Percentiles rank a stretch among this genome's conserved stretches.
phyloP scores from a whole-genome alignment of 2,329 filamentous ascomycete genomes.

The Camptophora hylomeconis region DNA sequence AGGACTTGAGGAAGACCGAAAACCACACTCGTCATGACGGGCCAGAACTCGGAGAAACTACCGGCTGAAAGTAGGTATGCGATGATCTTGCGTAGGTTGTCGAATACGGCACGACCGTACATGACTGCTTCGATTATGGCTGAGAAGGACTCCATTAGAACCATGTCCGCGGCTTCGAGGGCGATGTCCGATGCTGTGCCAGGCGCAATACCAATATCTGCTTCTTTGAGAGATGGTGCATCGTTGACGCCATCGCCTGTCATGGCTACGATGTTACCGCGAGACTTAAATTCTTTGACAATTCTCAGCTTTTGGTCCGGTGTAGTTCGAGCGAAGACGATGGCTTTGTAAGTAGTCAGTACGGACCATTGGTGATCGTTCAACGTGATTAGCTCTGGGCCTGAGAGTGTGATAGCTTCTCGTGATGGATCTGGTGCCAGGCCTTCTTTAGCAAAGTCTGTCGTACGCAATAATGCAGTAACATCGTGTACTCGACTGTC shows the following conservation, averaged over 20 bases:
- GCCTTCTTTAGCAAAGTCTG: slow-evolving; percentile 8
- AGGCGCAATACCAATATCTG: slow-evolving; percentile 48
- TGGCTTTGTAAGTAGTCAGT: slow-evolving; percentile 52
- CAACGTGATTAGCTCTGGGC: slow-evolving; percentile 51
- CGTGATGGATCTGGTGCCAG: slow-evolving; percentile 11
- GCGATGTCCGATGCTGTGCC: slow-evolving; percentile 47
- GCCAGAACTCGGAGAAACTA: slow-evolving; percentile 57
- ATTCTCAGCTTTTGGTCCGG: slow-evolving; percentile 70
- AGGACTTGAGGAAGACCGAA: slow-evolving; percentile 63
- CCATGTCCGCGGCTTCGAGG: slow-evolving; percentile 50
- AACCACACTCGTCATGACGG: slow-evolving; percentile 57
- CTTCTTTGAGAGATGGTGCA: slow-evolving; percentile 42
- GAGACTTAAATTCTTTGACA: slow-evolving; percentile 57
- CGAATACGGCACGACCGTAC: slow-evolving; percentile 64
- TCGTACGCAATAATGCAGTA: slow-evolving; percentile 34
- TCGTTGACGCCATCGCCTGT: slow-evolving; percentile 37
- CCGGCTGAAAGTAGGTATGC: slow-evolving; percentile 63
- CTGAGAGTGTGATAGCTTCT: slow-evolving; percentile 49
- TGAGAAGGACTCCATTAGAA: slow-evolving; percentile 54
- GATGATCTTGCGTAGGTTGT: slow-evolving; percentile 66
- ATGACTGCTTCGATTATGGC: slow-evolving; percentile 60
- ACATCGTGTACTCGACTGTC: slow-evolving; percentile 36
- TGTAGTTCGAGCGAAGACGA: slow-evolving; percentile 64
- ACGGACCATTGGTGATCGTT: slow-evolving; percentile 57
- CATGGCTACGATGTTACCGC: slow-evolving; percentile 44